Evolutionary conservation across 306 rosid genomes (phyloP), one percentile per base, ranked within the genome.

Genomic region (Coriaria nepalensis): DNA sequence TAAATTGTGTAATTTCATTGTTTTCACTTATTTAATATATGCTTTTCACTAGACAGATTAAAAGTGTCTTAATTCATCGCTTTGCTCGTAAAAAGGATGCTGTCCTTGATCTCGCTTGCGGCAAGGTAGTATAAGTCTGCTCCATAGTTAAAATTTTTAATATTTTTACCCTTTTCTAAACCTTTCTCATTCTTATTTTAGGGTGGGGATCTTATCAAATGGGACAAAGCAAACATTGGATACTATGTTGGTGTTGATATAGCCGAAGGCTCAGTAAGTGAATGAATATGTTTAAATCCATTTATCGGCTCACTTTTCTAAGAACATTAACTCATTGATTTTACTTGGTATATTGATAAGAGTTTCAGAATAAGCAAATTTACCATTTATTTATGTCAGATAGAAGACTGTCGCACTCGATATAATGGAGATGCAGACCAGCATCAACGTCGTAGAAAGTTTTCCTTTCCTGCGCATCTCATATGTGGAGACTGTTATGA

Each of bases 191-290:
- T 50, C 41, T 33, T 62, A 49, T 49, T 61, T 45, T 62, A 90
- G 98, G 98, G 98, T n/a, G 95, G 98, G 46, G 98, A 90, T 71
- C 95, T 90, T 50, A 85, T 90, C 72, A 85, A 90, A 77, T 90
- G 98, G 98, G 98, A 90, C 75, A 90, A 90, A 66, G 94, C 98
- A 33, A 90, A 73, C 69, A 40, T 90, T 75, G 98, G 94, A 45
- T 90, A 90, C 52, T 90, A 90, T 62, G 98, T 90, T 68, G 98
- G 98, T 39, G 68, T 90, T 64, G 98, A 90, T 69, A 90, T 90
- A 12, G 95, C 98, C 6, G 94, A 85, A 45, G 98, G 98, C 56
- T 90, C 98, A 0, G 98, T 82, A 69, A 79, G 93, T 69, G 45
- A 57, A 68, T 14, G 32, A 34, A 6, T 58, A 56, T 48, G 6